Evolutionary conservation across 73 alveolate species (phyloP).

Genomic region (Paramecium tetraurelia): DNA sequence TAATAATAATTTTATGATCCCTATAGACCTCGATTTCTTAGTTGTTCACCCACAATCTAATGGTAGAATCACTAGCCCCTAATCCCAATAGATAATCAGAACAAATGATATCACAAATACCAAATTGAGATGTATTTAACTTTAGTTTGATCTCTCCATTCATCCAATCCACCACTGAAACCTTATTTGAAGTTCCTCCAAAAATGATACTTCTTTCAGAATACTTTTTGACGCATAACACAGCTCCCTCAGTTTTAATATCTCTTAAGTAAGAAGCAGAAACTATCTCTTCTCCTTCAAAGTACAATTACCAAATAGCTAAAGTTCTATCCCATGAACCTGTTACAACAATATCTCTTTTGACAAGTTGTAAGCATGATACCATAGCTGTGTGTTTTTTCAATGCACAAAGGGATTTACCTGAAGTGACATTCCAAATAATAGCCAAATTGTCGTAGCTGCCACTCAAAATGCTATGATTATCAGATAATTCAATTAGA

Average conservation of each 20-base stretch:
- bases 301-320: conserved; percentile 21
- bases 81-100: not conserved
- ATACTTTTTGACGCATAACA: not conserved
- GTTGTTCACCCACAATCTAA: not conserved
- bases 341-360: conserved; percentile 29
- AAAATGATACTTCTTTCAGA: not conserved
- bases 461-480: not conserved
- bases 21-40: conserved; percentile 14
- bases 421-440: conserved; percentile 4
- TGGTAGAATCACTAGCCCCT: conserved; percentile 48
- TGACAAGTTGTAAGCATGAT: not conserved
- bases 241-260: conserved; percentile 24
- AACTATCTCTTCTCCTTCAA: conserved; percentile 19
- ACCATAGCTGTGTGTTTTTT: conserved; percentile 38
- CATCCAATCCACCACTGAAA: conserved; percentile 28
- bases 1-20: not conserved
- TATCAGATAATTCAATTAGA: not conserved
- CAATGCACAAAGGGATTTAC: conserved; percentile 21
- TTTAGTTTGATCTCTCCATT: conserved; percentile 15
- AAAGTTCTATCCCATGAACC: conserved; percentile 47
- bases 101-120: conserved; percentile 14
- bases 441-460: conserved; percentile 23
- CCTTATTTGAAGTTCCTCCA: conserved; percentile 34
- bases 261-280: conserved; percentile 11
- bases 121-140: conserved; percentile 32